Conservation (phyloP, 805 yeast species). For the Metschnikowia cerradonensis region DNA sequence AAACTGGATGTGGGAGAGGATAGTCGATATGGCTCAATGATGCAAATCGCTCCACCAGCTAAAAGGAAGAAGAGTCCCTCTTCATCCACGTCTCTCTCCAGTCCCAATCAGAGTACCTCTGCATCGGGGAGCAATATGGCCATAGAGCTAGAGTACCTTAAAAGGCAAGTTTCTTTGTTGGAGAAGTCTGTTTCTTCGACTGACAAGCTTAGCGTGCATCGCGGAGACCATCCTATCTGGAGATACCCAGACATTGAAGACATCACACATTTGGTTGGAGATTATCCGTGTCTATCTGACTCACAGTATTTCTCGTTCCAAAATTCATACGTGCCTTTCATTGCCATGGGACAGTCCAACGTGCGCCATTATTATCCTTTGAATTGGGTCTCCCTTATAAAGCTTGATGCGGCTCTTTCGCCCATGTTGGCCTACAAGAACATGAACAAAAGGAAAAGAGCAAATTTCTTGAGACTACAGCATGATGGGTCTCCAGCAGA, state of each 20-base stretch:
- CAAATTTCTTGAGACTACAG: not conserved
- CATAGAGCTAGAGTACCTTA: conserved; percentile 19
- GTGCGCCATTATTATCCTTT: conserved; percentile 16
- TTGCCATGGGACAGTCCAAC: conserved; percentile 5
- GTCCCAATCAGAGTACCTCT: not conserved
- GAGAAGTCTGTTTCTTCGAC: conserved; percentile 16
- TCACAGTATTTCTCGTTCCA: conserved; percentile 34
- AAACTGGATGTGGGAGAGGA: conserved; percentile 4
- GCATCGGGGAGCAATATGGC: conserved; percentile 9
- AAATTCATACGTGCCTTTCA: conserved; percentile 22
- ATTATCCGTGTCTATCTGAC: conserved; percentile 16
- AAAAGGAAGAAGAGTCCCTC: not conserved
- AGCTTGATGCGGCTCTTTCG: conserved; percentile 16
- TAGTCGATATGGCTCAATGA: conserved; percentile 6
- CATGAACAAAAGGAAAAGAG: not conserved
- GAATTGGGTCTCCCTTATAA: conserved; percentile 15
- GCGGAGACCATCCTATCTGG: conserved; percentile 7
- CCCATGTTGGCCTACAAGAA: conserved; percentile 18
- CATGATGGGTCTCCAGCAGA: conserved; percentile 9
- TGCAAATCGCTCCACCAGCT: conserved; percentile 3
- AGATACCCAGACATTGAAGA: conserved; percentile 1
- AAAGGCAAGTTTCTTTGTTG: conserved; percentile 17
- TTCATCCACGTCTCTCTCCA: not conserved
- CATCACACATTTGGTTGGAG: conserved; percentile 8
- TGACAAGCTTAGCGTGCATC: not conserved